These are phyloP conservation scores for Terfezia boudieri DNA, from an alignment of 495 filamentous ascomycete genomes.

Conservation along the genomic window DNA sequence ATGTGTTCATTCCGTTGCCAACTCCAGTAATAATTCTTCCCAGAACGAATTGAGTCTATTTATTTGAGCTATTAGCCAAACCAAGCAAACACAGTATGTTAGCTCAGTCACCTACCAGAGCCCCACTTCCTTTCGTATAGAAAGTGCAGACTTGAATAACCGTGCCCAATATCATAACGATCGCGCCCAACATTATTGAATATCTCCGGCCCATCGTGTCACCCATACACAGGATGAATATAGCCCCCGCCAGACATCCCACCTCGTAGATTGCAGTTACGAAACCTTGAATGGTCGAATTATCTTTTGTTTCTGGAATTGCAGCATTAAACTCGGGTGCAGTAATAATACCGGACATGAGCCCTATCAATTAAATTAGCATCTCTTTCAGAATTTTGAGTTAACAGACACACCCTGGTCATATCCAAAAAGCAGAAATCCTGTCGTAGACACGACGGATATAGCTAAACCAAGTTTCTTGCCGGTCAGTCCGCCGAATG, in stretches of 20 bases:
- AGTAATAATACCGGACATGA: constrained; percentile 67
- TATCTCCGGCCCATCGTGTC: constrained; percentile 43
- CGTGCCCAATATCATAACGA: constrained; percentile 52
- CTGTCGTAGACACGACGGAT: constrained; percentile 46
- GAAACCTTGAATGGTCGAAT: constrained; percentile 54
- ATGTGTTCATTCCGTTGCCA: constrained; percentile 60
- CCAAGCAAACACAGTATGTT: not conserved
- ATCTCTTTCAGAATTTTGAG: no score
- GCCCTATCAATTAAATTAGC: constrained; percentile 20
- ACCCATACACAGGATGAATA: constrained; percentile 44
- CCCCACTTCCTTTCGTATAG: no score
- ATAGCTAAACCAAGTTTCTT: constrained; percentile 38
- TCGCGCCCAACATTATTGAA: constrained; percentile 37
- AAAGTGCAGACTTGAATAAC: constrained; percentile 39
- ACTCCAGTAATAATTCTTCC: constrained; percentile 52
- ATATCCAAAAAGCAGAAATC: constrained; percentile 54
- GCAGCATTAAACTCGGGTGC: constrained; percentile 44
- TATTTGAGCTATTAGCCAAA: not conserved
- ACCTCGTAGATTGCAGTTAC: constrained; percentile 72
- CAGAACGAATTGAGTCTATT: constrained; percentile 45
- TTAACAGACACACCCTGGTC: constrained; percentile 27
- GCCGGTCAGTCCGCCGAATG: constrained; percentile 32
- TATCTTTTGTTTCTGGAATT: constrained; percentile 41
- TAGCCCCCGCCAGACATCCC: constrained; percentile 52
- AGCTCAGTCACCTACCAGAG: no score